phyloP scores from a whole-genome alignment of 208 protist genomes.

The Crithidia fasciculata region DNA sequence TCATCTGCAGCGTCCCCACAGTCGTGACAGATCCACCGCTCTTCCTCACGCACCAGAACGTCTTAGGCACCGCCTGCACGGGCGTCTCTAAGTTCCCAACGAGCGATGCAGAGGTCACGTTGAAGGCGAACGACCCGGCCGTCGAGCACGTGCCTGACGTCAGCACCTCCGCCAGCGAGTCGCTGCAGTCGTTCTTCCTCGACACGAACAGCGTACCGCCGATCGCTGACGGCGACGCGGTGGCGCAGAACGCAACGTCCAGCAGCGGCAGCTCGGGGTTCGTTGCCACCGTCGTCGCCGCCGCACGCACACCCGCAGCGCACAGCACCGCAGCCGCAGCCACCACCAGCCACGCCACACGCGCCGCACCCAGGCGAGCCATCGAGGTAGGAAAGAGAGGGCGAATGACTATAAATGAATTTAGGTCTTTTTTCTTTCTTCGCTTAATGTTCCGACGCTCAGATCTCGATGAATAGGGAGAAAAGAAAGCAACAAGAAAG shows the following conservation, averaged over 20 bases:
- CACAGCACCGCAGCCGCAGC: not conserved
- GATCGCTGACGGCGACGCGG: constrained; percentile 6
- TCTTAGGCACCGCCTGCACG: constrained; percentile 29
- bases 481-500: too few relatives aligned
- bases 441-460: too few relatives aligned
- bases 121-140: constrained; percentile 55
- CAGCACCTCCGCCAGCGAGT: constrained; percentile 34
- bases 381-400: too few relatives aligned
- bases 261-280: constrained; percentile 45
- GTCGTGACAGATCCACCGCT: constrained; percentile 17
- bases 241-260: constrained; percentile 62
- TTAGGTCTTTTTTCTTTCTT: too few relatives aligned
- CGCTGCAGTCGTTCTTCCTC: constrained; percentile 24
- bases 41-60: constrained; percentile 62
- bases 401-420: too few relatives aligned
- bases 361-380: not conserved
- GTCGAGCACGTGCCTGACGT: constrained; percentile 35
- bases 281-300: constrained; percentile 10
- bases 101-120: constrained; percentile 32
- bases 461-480: too few relatives aligned
- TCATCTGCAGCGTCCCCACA: constrained; percentile 28
- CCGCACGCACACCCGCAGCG: not conserved
- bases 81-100: constrained; percentile 31
- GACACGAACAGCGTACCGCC: constrained; percentile 56
- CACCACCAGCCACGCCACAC: not conserved